These are phyloP conservation scores for Ailanthus altissimus DNA, from an alignment of 345 rosid genomes.

Conservation along the genomic window DNA sequence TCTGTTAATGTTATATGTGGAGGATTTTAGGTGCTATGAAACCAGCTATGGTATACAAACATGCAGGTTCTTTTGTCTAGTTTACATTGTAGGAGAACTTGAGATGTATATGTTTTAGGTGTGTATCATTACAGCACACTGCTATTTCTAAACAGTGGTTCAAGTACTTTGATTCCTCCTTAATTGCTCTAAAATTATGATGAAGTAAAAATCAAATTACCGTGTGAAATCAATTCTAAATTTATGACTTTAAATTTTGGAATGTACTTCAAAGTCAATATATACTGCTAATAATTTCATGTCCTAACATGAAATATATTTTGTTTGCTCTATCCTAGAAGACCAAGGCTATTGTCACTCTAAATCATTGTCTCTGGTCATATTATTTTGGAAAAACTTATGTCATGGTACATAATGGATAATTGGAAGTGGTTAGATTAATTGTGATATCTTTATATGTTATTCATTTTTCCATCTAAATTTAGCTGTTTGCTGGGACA, in stretches of 20 bases:
- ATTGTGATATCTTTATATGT: not conserved
- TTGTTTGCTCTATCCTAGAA: not conserved
- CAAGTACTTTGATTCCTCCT: not conserved
- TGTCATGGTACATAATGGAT: constrained; percentile 3
- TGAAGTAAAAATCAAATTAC: not conserved
- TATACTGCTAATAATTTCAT: not conserved
- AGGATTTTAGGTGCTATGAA: not conserved
- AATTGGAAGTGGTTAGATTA: not conserved
- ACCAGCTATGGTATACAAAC: not conserved
- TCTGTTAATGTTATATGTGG: not conserved
- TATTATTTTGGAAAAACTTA: not conserved
- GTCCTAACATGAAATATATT: not conserved
- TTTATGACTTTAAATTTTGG: not conserved
- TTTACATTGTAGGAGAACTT: not conserved
- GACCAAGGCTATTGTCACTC: not conserved
- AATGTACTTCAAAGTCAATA: not conserved
- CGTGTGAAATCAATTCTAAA: not conserved
- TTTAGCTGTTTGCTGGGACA: constrained; percentile 43
- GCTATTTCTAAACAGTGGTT: not conserved
- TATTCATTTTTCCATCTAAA: constrained; percentile 23
- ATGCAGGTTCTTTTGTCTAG: not conserved
- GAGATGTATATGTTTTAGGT: not conserved
- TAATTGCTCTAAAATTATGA: not conserved
- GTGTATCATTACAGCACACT: not conserved
- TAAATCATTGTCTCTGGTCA: not conserved